A percentile compares a stretch with the other conserved stretches of the same genome.
Conservation (phyloP, 2,329 filamentous ascomycete genomes). For the Thielaviopsis musarum region DNA sequence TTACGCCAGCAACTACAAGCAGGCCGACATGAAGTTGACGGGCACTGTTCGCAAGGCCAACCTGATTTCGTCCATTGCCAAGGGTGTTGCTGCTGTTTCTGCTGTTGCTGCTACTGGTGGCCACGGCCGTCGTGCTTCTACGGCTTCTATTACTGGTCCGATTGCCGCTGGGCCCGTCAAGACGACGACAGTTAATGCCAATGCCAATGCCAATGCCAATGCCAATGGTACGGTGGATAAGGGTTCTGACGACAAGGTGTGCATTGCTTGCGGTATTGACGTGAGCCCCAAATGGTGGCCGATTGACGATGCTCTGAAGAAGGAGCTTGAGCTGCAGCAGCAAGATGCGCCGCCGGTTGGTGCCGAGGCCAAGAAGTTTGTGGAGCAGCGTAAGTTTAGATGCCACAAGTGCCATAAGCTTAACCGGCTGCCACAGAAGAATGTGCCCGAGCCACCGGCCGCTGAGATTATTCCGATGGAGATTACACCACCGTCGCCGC, state of each 20-base stretch:
- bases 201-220: constrained; percentile 13
- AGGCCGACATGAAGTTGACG: constrained; percentile 77
- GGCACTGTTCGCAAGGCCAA: constrained; percentile 89
- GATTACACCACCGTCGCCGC: neutral
- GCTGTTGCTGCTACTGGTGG: constrained; percentile 22
- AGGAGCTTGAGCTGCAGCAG: constrained; percentile 34
- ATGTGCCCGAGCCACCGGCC: constrained; percentile 16
- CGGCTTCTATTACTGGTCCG: constrained; percentile 20
- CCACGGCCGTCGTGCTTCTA: constrained; percentile 38
- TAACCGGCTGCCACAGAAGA: constrained; percentile 25
- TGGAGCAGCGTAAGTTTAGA: constrained; percentile 46
- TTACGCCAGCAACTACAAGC: constrained; percentile 80
- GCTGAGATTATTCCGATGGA: constrained; percentile 9
- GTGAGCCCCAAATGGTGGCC: constrained; percentile 61
- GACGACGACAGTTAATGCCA: no score
- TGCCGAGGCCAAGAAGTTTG: constrained; percentile 40
- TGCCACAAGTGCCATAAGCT: constrained; percentile 58
- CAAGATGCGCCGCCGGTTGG: constrained; percentile 27
- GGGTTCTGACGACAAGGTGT: constrained; percentile 35
- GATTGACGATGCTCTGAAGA: constrained; percentile 35
- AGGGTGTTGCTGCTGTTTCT: constrained; percentile 17
- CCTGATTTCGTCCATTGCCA: constrained; percentile 49
- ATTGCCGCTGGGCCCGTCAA: constrained; percentile 12
- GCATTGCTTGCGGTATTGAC: constrained; percentile 49
- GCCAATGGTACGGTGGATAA: constrained; percentile 14